These are phyloP conservation scores for Leccinellum luteum DNA, from an alignment of 768 basidiomycete species.

Conservation along the genomic window DNA sequence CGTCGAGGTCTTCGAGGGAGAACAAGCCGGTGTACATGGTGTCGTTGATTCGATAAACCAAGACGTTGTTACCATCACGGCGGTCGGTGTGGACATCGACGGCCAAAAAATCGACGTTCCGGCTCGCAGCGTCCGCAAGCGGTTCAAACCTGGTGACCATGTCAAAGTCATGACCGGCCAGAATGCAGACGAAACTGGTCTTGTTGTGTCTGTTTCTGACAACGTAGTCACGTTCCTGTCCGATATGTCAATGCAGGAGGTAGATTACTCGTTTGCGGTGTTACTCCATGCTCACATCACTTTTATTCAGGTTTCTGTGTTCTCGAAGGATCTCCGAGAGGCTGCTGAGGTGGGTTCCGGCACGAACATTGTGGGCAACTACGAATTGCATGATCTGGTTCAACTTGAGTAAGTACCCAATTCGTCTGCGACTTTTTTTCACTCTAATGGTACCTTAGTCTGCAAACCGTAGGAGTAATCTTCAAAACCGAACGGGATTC, in stretches of 20 bases:
- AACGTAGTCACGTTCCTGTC: slow-evolving; percentile 94
- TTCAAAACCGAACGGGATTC: slow-evolving; percentile 96
- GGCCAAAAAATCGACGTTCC: slow-evolving; percentile 85
- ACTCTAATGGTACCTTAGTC: slow-evolving; percentile 42
- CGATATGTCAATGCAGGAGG: slow-evolving; percentile 98
- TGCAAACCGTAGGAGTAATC: slow-evolving; percentile 93
- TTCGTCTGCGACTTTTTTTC: background rate
- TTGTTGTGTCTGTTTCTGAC: slow-evolving; percentile 88
- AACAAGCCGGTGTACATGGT: slow-evolving; percentile 91
- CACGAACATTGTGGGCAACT: slow-evolving; percentile 86
- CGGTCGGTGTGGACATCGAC: slow-evolving; percentile 78
- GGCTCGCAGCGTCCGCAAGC: slow-evolving; percentile 86
- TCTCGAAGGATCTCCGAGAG: slow-evolving; percentile 94
- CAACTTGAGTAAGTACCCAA: slow-evolving; percentile 80
- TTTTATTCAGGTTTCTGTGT: slow-evolving; percentile 77
- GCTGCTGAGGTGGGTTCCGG: slow-evolving; percentile 96
- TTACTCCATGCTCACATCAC: slow-evolving; percentile 3
- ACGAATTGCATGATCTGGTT: slow-evolving; percentile 94
- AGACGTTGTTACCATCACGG: slow-evolving; percentile 83
- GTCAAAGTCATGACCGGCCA: slow-evolving; percentile 98
- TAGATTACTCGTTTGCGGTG: slow-evolving; percentile 25
- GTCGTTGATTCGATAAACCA: slow-evolving; percentile 85
- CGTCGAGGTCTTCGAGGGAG: slow-evolving; percentile 96
- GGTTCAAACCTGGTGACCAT: slow-evolving; percentile 96
- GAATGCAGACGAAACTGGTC: slow-evolving; percentile 92